A percentile compares a stretch with the other conserved stretches of the same genome.
These are phyloP conservation scores for Xylariaceae sp. DNA, from an alignment of 2,329 filamentous ascomycete species.

Conservation along the genomic window DNA sequence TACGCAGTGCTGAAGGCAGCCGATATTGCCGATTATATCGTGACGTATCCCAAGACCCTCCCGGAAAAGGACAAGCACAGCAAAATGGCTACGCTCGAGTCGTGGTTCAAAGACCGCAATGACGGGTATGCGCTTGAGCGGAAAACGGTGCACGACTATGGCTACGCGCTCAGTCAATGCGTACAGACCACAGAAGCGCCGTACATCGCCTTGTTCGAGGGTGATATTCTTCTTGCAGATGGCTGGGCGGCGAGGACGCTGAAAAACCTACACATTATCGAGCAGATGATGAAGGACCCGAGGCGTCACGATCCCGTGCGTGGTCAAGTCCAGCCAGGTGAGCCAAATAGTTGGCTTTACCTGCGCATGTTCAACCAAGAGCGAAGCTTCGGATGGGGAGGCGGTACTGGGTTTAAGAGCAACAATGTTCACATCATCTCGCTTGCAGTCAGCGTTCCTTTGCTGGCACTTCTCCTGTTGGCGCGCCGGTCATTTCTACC, in stretches of 20 bases:
- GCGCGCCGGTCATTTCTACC: constrained; percentile 30
- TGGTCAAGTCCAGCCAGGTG: constrained; percentile 33
- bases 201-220: constrained; percentile 41
- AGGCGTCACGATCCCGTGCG: constrained; percentile 30
- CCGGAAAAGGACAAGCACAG: constrained; percentile 25
- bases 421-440: constrained; percentile 41
- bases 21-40: constrained; percentile 36
- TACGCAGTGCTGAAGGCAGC: constrained; percentile 29
- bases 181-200: constrained; percentile 37
- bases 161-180: constrained; percentile 38
- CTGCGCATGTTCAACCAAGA: constrained; percentile 42
- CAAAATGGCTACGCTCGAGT: constrained; percentile 31
- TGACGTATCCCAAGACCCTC: constrained; percentile 36
- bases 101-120: constrained; percentile 29
- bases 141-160: constrained; percentile 41
- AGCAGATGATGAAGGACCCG: constrained; percentile 39
- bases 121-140: constrained; percentile 36
- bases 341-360: constrained; percentile 41
- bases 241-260: constrained; percentile 40
- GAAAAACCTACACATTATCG: constrained; percentile 33
- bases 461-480: constrained; percentile 31
- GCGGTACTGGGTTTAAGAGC: constrained; percentile 38
- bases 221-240: constrained; percentile 42
- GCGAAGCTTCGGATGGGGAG: constrained; percentile 39
- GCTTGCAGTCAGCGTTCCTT: constrained; percentile 32